Conservation (phyloP, 192 early-diverging fungal species). For the Coemansia pectinata region DNA sequence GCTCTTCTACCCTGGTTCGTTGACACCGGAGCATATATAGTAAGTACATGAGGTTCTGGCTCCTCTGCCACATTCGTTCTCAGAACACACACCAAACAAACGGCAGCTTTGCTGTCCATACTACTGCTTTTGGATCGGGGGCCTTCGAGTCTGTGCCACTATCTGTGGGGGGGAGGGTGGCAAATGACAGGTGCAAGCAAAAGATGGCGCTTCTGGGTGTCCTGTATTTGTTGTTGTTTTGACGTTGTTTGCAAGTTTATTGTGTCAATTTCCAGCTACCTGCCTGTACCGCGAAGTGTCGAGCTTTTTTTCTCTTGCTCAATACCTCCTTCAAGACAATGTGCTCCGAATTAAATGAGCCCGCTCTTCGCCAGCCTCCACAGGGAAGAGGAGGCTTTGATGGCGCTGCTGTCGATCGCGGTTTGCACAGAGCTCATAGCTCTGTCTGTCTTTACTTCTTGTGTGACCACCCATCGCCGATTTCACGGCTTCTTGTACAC, state of each 20-base stretch:
- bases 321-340: not conserved
- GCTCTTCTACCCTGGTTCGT: not conserved
- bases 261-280: constrained; percentile 2
- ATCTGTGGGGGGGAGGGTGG: not conserved
- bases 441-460: not conserved
- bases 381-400: not conserved
- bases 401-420: not conserved
- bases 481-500: not conserved
- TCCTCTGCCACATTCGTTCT: not conserved
- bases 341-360: not conserved
- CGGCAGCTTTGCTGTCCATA: not conserved
- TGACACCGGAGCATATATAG: not conserved
- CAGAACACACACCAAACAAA: not conserved
- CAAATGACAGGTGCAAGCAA: not conserved
- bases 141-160: constrained; percentile 1
- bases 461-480: not conserved
- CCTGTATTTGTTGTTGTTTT: not conserved
- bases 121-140: constrained; percentile 2
- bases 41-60: not conserved
- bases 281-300: not conserved
- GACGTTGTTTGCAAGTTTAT: not conserved
- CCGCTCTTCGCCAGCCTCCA: not conserved
- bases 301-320: not conserved
- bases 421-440: not conserved
- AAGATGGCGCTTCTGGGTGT: not conserved